phyloP scores from a whole-genome alignment of 1,139 yeast species.

The Saccharomycopsis phalli region DNA sequence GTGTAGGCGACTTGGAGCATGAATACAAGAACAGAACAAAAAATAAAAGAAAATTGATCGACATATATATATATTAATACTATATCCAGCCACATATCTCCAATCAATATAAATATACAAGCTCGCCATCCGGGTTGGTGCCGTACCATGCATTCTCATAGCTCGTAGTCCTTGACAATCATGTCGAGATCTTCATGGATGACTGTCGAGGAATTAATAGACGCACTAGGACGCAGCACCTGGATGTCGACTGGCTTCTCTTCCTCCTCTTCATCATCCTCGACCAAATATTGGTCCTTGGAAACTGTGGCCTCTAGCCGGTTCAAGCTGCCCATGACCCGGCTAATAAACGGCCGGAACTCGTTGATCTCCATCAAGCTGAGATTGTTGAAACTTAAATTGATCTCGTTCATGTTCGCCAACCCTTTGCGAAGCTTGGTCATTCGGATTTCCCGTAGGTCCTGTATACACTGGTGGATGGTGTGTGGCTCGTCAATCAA shows the following conservation, averaged over 20 bases:
- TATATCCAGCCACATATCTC: no score
- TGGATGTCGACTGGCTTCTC: neutral
- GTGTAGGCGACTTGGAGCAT: no score
- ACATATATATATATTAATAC: no score
- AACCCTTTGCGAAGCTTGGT: slow-evolving; percentile 79
- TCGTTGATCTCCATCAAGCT: slow-evolving; percentile 83
- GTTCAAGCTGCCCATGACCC: slow-evolving; percentile 71
- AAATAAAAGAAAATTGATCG: no score
- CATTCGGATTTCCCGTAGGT: slow-evolving; percentile 72
- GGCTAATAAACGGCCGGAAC: slow-evolving; percentile 68
- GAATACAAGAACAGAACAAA: no score
- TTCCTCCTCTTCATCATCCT: slow-evolving; percentile 6
- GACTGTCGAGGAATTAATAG: neutral
- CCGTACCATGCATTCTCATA: slow-evolving; percentile 8
- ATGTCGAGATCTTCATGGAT: slow-evolving; percentile 11
- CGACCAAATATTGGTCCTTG: slow-evolving; percentile 25
- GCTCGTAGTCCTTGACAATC: slow-evolving; percentile 17
- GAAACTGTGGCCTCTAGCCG: slow-evolving; percentile 39
- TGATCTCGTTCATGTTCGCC: slow-evolving; percentile 67
- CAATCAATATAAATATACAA: no score
- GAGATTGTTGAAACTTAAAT: slow-evolving; percentile 74
- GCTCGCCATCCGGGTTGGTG: no score
- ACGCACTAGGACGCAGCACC: neutral
- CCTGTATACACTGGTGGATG: slow-evolving; percentile 66
- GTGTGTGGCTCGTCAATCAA: slow-evolving; percentile 55